Evolutionary conservation across 768 basidiomycete genomes (phyloP), one percentile per base, ranked within the genome.

Genomic region (Leccinum imitatum): DNA sequence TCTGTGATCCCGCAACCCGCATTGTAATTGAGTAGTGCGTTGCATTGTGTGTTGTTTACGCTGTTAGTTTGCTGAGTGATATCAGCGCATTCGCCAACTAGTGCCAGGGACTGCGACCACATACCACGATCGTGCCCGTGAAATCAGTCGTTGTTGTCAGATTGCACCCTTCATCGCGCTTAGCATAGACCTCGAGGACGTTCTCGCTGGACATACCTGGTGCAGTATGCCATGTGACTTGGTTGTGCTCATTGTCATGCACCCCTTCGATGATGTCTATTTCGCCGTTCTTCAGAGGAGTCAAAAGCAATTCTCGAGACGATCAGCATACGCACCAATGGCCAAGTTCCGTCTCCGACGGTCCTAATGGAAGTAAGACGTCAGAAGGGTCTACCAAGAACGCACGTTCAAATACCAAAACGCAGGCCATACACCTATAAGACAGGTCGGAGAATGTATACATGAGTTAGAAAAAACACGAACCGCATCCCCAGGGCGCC

Each of bases 401-500:
- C 21, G 9, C 25, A 21, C 14, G n/a, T 48, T 41, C 54, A 46
- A 55, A 58, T 86, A 69, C 90, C 90, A 91, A 72, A 87, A 91
- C 6, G 90, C 88, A 47, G 91, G 92, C 93, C 93, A 93, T 21
- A 87, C 84, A 65, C 82, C 89, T 90, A 37, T 14, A 47, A 46
- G 11, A 54, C 31, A 48, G 14, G 58, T 66, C 48, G 53, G 64
- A 23, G 41, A 50, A 19, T 33, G 53, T 33, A 46, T 3, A 2
- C 13, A 44, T 57, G 31, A 58, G 7, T 1, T 27, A 0, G 53
- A 41, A 44, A 56, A 33, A 25, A 46, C 31, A 53, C 65, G 21
- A 3, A 85, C 92, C 91, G 75, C 93, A 96, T 56, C 93, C 94
- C 84, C 88, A 92, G 0, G 93, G 93, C 50, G 93, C 92, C 72